A percentile compares a stretch with the other conserved stretches of the same genome.
Evolutionary conservation across 306 rosid genomes (phyloP).

Genomic region (Begonia peltatifolia): DNA sequence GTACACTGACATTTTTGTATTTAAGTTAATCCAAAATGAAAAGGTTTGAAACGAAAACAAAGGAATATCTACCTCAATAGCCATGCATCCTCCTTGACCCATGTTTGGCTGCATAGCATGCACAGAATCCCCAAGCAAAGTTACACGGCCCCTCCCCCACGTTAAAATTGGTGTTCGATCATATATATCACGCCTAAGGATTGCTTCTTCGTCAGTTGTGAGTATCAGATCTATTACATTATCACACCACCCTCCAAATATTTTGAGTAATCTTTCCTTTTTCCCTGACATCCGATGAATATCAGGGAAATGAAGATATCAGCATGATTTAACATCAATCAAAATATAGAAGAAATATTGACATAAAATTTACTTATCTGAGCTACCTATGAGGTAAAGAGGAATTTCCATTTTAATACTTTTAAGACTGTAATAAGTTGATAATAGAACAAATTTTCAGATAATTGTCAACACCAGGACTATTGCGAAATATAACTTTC

Average conservation of each 20-base stretch:
- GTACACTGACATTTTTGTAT: too few relatives aligned
- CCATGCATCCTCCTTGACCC: slow-evolving; percentile 99
- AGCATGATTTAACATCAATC: too few relatives aligned
- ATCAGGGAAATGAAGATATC: too few relatives aligned
- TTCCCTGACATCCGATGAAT: slow-evolving; percentile 32
- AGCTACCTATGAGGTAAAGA: too few relatives aligned
- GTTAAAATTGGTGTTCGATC: slow-evolving; percentile 63
- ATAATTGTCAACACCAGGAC: too few relatives aligned
- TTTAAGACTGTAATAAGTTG: too few relatives aligned
- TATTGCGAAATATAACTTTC: too few relatives aligned
- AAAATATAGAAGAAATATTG: too few relatives aligned
- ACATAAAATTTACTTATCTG: too few relatives aligned
- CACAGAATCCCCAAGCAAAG: slow-evolving; percentile 90
- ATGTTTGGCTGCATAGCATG: slow-evolving; percentile 99
- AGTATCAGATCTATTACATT: slow-evolving; percentile 63
- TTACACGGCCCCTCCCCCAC: slow-evolving; percentile 92
- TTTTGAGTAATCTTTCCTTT: slow-evolving; percentile 58
- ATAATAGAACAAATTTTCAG: too few relatives aligned
- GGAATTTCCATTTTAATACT: too few relatives aligned
- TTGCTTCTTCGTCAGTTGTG: slow-evolving; percentile 73
- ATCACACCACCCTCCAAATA: slow-evolving; percentile 94
- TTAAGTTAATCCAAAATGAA: neutral
- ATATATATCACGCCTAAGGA: slow-evolving; percentile 88
- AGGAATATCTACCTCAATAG: slow-evolving; percentile 56
- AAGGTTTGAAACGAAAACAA: neutral